Evolutionary conservation across 1,284 basidiomycete species (phyloP), one percentile per base, ranked within the genome.

Genomic region (Hemileia vastatrix): DNA sequence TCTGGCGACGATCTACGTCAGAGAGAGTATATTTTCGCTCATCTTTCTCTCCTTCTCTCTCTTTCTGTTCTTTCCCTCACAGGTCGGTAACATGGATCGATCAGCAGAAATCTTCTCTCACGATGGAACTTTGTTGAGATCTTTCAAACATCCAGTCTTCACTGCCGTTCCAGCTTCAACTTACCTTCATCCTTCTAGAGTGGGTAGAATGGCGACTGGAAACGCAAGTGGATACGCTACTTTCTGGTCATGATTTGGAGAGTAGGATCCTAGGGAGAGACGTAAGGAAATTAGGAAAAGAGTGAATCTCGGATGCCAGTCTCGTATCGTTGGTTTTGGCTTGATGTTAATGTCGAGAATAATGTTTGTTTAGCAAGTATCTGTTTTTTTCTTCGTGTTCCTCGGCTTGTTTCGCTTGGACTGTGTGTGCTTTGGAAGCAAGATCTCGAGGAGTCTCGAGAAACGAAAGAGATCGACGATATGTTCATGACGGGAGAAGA

Each of bases 111-210:
- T 75, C 49, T 75, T 69, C 60, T 59, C 66, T 0, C 53, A 58
- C 1, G 67, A 70, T 31, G 72, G 72, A 0, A 70, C 63, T 4
- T 55, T 71, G 11, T 54, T 75, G n/a, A 51, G 66, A 4, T 64
- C 66, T 3, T 72, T 70, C 61, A 71, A 74, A 52, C 69, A 70
- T 27, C 69, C 71, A n/a, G 52, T 65, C 55, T 67, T 74, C 33
- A 75, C 71, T 0, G 73, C 73, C 4, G 69, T 74, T 2, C 72
- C 71, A 4, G 73, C 73, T 11, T 72, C 74, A 13, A 72, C 68
- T 6, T 64, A 60, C 44, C 70, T 70, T 65, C 73, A 75, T 53
- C 73, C 73, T 0, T 21, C 65, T 0, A n/a, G 49, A 9, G 64
- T 68, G 1, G 71, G 54, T 2, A 63, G 70, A 1, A 23, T 73